phyloP scores from a whole-genome alignment of 371 early-diverging fungal species.

The Syncephalastrum sp. region DNA sequence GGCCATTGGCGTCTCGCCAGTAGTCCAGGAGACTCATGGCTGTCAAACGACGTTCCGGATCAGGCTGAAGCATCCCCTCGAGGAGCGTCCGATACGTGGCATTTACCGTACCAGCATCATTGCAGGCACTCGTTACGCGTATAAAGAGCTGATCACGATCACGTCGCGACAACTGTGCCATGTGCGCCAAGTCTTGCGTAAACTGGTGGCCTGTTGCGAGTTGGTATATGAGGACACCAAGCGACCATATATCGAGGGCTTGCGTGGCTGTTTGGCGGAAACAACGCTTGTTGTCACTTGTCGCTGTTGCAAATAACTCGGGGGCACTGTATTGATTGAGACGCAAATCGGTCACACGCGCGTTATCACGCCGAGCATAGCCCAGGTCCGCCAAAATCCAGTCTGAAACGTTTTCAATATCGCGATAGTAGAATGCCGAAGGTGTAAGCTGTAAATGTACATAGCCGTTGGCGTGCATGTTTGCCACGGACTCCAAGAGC shows the following conservation, averaged over 20 bases:
- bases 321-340: constrained; percentile 17
- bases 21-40: constrained; percentile 7
- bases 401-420: constrained; percentile 12
- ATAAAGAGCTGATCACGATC: constrained; percentile 9
- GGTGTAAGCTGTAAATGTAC: constrained; percentile 15
- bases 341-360: not conserved
- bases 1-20: constrained; percentile 16
- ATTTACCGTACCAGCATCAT: constrained; percentile 12
- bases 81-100: constrained; percentile 7
- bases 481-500: constrained; percentile 10
- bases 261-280: constrained; percentile 5
- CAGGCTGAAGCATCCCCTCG: constrained; percentile 17
- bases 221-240: constrained; percentile 17
- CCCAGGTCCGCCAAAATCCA: constrained; percentile 16
- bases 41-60: constrained; percentile 9
- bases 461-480: constrained; percentile 16
- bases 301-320: constrained; percentile 3
- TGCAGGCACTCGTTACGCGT: constrained; percentile 10
- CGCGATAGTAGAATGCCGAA: constrained; percentile 11
- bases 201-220: constrained; percentile 14
- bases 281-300: constrained; percentile 5
- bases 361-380: constrained; percentile 8
- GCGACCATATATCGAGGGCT: constrained; percentile 19
- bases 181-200: not conserved
- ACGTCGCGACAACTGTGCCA: not conserved